phyloP scores from a whole-genome alignment of 75 land plant genomes.

The Chamaecyparis obtusa region DNA sequence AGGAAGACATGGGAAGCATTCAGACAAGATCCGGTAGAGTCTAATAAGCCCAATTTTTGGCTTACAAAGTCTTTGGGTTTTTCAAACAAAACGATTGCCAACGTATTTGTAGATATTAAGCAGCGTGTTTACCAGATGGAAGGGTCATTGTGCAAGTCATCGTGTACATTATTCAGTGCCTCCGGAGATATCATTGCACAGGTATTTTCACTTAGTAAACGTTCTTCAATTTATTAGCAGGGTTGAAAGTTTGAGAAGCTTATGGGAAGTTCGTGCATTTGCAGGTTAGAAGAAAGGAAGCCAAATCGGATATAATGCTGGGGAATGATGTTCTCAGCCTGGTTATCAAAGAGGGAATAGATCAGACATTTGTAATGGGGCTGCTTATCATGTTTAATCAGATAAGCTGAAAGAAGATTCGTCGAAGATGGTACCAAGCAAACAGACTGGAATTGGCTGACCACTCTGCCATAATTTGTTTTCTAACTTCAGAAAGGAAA shows the following conservation, averaged over 20 bases:
- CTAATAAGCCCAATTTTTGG: too few relatives aligned
- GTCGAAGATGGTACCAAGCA: too few relatives aligned
- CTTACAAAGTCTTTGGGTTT: too few relatives aligned
- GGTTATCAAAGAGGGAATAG: neutral
- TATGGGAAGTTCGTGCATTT: too few relatives aligned
- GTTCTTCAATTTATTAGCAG: neutral
- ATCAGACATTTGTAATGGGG: neutral
- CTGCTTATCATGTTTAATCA: neutral
- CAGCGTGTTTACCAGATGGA: neutral
- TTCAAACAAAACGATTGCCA: neutral
- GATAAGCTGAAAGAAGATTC: neutral
- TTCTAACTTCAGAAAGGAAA: too few relatives aligned
- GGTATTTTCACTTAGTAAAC: neutral
- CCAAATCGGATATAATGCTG: too few relatives aligned
- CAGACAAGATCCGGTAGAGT: neutral
- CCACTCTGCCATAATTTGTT: too few relatives aligned
- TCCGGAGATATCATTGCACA: neutral
- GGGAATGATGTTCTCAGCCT: too few relatives aligned
- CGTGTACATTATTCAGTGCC: neutral
- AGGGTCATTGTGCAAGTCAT: neutral
- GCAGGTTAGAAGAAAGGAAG: too few relatives aligned
- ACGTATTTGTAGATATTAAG: neutral
- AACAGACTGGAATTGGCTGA: too few relatives aligned
- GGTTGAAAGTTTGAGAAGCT: too few relatives aligned
- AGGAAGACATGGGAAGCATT: neutral